Conservation (phyloP, 352 stramenopile genomes). For the Phytopythium mirpurense region DNA sequence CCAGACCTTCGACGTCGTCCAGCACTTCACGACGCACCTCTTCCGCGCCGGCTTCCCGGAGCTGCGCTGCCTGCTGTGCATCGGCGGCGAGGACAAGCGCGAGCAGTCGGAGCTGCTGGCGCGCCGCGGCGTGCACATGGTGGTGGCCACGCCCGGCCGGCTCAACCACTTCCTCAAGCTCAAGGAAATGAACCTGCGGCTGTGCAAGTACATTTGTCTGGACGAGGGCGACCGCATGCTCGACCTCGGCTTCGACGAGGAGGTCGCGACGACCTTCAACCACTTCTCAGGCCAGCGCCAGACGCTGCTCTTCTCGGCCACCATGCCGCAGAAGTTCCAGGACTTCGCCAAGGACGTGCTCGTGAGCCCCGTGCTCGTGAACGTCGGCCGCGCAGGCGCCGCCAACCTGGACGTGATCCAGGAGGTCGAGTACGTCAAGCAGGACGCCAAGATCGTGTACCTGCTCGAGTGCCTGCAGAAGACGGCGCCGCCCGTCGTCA, state of each 20-base stretch:
- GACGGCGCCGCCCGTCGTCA: conserved; percentile 96
- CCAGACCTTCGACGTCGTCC: conserved; percentile 97
- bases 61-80: conserved; percentile 91
- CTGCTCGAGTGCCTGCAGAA: conserved; percentile 98
- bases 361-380: conserved; percentile 97
- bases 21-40: conserved; percentile 89
- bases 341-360: conserved; percentile 97
- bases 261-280: conserved; percentile 97
- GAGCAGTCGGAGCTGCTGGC: conserved; percentile 89
- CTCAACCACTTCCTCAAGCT: conserved; percentile 97
- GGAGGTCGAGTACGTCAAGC: conserved; percentile 98
- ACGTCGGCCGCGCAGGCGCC: conserved; percentile 96
- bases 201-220: conserved; percentile 97
- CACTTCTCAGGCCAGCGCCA: conserved; percentile 96
- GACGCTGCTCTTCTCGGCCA: conserved; percentile 98
- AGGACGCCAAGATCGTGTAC: conserved; percentile 99
- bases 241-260: conserved; percentile 92
- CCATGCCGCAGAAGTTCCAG: conserved; percentile 99
- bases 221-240: conserved; percentile 99
- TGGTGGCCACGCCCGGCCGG: conserved; percentile 95
- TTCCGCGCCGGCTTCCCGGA: conserved; percentile 66
- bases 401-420: conserved; percentile 99
- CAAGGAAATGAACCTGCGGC: conserved; percentile 91
- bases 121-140: conserved; percentile 91
- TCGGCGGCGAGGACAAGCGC: conserved; percentile 93